Evolutionary conservation across 805 yeast genomes (phyloP), one percentile per base, ranked within the genome.

Genomic region (Candida chilensis): DNA sequence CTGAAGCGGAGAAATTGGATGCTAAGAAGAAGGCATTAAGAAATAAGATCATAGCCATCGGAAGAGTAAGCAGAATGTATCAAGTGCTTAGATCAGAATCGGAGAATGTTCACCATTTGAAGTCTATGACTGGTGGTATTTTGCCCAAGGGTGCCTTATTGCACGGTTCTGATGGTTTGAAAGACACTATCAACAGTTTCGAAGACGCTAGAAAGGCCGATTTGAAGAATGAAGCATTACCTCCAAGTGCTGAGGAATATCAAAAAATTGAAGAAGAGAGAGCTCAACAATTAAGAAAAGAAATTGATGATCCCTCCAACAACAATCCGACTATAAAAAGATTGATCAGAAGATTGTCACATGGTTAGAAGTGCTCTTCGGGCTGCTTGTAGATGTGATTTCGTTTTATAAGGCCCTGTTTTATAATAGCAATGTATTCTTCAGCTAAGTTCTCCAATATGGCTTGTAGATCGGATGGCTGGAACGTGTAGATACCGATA

Each of bases 31-130:
- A 70, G 40, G 78, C 85, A 1, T 60, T 87, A 35, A 71, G 90
- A 39, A 87, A 84, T 55, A 90, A 90, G 64, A 83, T 92, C 31
- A 57, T 90, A 44, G 97, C 97, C 10, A 92, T 90, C 54, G 97
- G 97, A n/a, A 74, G 95, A 41, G 85, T 90, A 41, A 80, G 95
- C 16, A 71, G 96, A 34, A 85, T 90, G 94, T 88, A 82, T 57
- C 80, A 78, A 38, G 80, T 88, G 5, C 64, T 90, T 43, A 71
- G 96, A 40, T 87, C 85, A 49, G 95, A 90, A 47, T 71, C 88
- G 28, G 96, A 85, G 52, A 76, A 75, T 40, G 92, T 90, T 29
- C 78, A 79, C 30, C 85, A 80, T 46, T 65, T 90, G 45, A 85
- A 86, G 57, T 65, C 67, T 12, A 64, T 74, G 38, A 68, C 80